Base-by-base conservation (phyloP, 768 basidiomycete genomes). In the Hemileccinum impolitum region DNA sequence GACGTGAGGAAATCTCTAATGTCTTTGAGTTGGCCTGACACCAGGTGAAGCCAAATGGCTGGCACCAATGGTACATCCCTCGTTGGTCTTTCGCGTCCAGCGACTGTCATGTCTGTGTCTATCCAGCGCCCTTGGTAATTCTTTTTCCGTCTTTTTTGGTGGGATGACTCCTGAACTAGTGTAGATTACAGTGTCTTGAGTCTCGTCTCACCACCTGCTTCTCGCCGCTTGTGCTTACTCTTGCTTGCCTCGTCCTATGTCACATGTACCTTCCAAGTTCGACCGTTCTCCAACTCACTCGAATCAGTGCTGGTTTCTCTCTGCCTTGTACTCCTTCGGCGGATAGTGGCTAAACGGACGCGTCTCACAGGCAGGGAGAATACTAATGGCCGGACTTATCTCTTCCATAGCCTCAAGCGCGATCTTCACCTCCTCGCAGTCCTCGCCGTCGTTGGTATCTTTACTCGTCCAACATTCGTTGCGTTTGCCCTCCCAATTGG, bases 231-330 rank as follows among this genome's bases (percentile, higher is more conserved):
- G 32, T 55, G 53, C 34, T 43, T 63, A 13, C 47, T 70, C 15
- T 56, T 72, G 13, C 51, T 73, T 14, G 67, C 62, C 0, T 71
- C 71, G 10, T 72, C 71, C 19, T 60, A 73, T 37, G 65, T 71
- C 39, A 59, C 63, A 28, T 59, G 62, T 35, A 71, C 70, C 3
- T 70, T 71, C 40, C 72, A 73, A 43, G 48, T 71, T 38, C 61
- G 72, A 34, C 70, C 72, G 1, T 74, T 74, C 50, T 71, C 71
- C 17, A 74, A 72, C 40, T 65, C 70, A 3, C 48, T 70, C 3
- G 72, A 73, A 52, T 59, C 69, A 2, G 45, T 66, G 3, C 38
- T 68, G 15, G 41, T 74, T 3, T 57, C 65, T 12, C 49, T 67
- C 12, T 69, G 61, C 30, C 59, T 72, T 5, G 55, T 59, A 10